Evolutionary conservation across 305 asterid genomes (phyloP).

Genomic region (Fraxinus angustifolia): DNA sequence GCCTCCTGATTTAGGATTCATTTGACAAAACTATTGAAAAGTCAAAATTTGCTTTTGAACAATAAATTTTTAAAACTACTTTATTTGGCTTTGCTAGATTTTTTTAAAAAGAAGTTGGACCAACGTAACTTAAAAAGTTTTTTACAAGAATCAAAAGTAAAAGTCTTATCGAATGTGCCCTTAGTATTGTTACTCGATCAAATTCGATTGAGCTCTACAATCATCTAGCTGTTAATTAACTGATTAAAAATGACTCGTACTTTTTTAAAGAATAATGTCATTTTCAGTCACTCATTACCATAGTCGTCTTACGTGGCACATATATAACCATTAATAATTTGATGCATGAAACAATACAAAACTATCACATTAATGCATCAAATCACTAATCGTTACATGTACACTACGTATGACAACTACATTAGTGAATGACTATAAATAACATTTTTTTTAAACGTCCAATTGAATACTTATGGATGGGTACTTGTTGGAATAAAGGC

Average conservation of each 20-base stretch:
- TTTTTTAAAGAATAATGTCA: too few species aligned
- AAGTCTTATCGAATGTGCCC: neutral
- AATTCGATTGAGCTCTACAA: neutral
- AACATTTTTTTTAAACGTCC: neutral
- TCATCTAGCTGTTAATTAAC: neutral
- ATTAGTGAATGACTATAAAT: neutral
- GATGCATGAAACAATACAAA: neutral
- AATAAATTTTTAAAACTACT: too few species aligned
- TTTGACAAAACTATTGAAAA: neutral
- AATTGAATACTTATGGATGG: neutral
- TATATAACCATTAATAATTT: too few species aligned
- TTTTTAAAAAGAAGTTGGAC: neutral
- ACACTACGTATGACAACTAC: too few species aligned
- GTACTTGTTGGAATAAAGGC: neutral
- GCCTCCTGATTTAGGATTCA: neutral
- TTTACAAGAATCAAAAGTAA: neutral
- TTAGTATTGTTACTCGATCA: neutral
- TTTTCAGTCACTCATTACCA: too few species aligned
- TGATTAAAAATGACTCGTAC: neutral
- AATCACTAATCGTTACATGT: neutral
- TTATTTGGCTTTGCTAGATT: neutral
- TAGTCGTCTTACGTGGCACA: neutral
- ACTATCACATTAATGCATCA: neutral
- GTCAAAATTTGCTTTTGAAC: neutral
- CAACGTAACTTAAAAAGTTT: neutral